Evolutionary conservation across 768 basidiomycete genomes (phyloP).

Genomic region (Naganishia vaughanmartiniae): DNA sequence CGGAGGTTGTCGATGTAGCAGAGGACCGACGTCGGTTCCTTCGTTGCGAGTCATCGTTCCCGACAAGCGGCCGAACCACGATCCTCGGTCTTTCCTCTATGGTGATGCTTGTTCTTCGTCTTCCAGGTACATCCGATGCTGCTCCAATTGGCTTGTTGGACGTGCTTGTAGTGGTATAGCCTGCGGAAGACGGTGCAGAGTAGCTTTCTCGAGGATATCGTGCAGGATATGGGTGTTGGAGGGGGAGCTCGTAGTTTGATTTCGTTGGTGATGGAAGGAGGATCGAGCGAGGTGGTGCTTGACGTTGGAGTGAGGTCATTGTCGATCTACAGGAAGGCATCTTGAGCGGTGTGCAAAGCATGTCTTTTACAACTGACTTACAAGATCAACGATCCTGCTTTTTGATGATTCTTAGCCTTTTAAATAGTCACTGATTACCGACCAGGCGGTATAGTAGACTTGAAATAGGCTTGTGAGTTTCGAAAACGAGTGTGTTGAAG

Average conservation of each 20-base stretch:
- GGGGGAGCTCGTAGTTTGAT: neutral
- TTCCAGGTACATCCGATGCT: neutral
- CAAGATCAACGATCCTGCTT: neutral
- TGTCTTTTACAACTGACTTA: too few species aligned
- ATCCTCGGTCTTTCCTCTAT: slow-evolving; percentile 19
- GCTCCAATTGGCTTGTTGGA: neutral
- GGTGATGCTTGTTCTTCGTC: slow-evolving; percentile 6
- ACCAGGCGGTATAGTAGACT: too few species aligned
- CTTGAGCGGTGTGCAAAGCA: neutral
- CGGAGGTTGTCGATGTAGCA: neutral
- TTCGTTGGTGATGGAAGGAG: slow-evolving; percentile 11
- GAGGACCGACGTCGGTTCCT: slow-evolving; percentile 3
- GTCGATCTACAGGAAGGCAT: neutral
- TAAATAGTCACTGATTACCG: too few species aligned
- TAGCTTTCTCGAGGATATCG: neutral
- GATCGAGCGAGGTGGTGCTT: slow-evolving; percentile 10
- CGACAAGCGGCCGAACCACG: slow-evolving; percentile 6
- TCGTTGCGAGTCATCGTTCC: neutral
- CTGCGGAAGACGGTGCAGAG: neutral
- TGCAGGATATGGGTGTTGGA: neutral
- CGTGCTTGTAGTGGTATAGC: neutral
- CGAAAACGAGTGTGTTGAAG: too few species aligned
- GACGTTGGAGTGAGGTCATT: slow-evolving; percentile 7
- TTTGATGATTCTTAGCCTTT: neutral
- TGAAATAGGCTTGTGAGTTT: too few species aligned